Evolutionary conservation across 2,329 filamentous ascomycete species (phyloP).

Genomic region (Colletotrichum tropicicola): DNA sequence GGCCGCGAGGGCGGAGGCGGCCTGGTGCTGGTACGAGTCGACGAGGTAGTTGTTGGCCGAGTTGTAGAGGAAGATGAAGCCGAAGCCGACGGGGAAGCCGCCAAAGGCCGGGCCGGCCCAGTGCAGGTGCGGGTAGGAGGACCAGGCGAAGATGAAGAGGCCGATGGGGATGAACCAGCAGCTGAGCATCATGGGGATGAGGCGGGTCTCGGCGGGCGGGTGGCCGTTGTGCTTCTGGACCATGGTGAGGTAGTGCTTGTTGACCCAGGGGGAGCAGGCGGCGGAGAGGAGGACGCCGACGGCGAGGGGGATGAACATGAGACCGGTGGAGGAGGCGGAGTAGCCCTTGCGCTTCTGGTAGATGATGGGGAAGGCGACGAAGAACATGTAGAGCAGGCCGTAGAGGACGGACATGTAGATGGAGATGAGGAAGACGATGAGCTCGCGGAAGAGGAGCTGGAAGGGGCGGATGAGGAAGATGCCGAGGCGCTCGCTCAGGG

Average conservation of each 20-base stretch:
- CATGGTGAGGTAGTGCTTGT: constrained; percentile 80
- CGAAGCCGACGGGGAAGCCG: constrained; percentile 78
- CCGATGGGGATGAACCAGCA: constrained; percentile 76
- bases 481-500: constrained; percentile 72
- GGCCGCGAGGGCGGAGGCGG: constrained; percentile 81
- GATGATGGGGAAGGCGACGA: constrained; percentile 74
- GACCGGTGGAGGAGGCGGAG: constrained; percentile 75
- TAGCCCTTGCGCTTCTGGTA: constrained; percentile 85
- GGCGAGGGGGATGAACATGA: constrained; percentile 89
- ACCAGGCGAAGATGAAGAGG: constrained; percentile 68
- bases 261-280: constrained; percentile 74
- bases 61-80: constrained; percentile 87
- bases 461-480: constrained; percentile 85
- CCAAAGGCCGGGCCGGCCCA: constrained; percentile 80
- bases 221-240: constrained; percentile 71
- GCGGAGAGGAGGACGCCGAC: constrained; percentile 78
- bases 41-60: constrained; percentile 79
- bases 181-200: constrained; percentile 84
- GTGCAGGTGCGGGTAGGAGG: constrained; percentile 69
- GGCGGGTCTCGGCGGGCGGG: constrained; percentile 79
- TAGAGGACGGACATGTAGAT: constrained; percentile 88
- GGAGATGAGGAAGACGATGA: constrained; percentile 85
- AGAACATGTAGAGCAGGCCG: constrained; percentile 80
- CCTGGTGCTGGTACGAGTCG: constrained; percentile 73
- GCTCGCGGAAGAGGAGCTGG: constrained; percentile 84